Conservation (phyloP, 352 stramenopile species). For the Aphanomyces stellatus region DNA sequence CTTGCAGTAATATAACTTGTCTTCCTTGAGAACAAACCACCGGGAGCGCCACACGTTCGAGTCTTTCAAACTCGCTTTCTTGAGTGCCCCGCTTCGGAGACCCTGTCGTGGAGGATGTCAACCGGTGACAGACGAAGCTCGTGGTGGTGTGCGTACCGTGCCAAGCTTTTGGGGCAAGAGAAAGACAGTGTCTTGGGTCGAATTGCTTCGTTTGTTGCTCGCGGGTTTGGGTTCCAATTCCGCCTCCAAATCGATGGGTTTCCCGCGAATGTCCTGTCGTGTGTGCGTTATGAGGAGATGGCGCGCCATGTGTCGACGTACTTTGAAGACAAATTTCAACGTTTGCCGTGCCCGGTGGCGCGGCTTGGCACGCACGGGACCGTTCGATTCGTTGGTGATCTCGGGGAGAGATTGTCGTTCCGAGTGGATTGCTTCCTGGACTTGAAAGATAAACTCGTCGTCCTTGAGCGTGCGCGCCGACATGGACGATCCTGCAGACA, state of each 20-base stretch:
- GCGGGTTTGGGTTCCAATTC: conserved; percentile 23
- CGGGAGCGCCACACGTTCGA: conserved; percentile 71
- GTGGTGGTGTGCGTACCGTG: conserved; percentile 29
- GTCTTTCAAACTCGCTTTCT: conserved; percentile 75
- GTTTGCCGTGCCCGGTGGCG: conserved; percentile 51
- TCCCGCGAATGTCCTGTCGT: conserved; percentile 54
- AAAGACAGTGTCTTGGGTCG: conserved; percentile 34
- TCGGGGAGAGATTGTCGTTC: conserved; percentile 29
- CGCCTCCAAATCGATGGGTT: conserved; percentile 59
- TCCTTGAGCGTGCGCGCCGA: conserved; percentile 65
- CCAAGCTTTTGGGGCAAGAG: conserved; percentile 62
- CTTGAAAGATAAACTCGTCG: conserved; percentile 63
- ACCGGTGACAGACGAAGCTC: no score
- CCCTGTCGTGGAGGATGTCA: conserved; percentile 27
- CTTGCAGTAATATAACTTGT: conserved; percentile 82
- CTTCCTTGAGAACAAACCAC: conserved; percentile 82
- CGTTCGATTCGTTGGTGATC: conserved; percentile 42
- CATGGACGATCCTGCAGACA: conserved; percentile 31
- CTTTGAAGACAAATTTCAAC: conserved; percentile 80
- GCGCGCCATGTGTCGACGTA: conserved; percentile 15
- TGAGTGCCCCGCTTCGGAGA: conserved; percentile 64
- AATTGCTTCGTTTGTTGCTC: not conserved
- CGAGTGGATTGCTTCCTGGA: conserved; percentile 55
- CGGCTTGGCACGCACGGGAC: conserved; percentile 37
- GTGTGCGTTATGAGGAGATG: not conserved